Evolutionary conservation across 2,329 filamentous ascomycete species (phyloP).

Genomic region (Fusarium siculi): DNA sequence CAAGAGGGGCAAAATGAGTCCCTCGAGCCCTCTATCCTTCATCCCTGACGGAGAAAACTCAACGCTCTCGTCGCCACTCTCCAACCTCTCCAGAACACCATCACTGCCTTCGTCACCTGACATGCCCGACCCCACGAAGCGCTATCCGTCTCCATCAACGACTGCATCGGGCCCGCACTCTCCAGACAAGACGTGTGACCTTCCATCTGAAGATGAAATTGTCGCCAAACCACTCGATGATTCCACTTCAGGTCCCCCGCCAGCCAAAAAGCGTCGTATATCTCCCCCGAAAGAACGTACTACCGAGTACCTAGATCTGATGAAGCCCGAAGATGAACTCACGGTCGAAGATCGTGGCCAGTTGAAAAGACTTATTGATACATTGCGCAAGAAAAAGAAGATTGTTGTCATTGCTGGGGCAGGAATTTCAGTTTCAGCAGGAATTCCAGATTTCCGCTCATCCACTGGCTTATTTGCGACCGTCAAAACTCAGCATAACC

Average conservation of each 20-base stretch:
- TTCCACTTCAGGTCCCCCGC: conserved; percentile 67
- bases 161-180: conserved; percentile 62
- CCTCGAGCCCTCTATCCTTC: conserved; percentile 44
- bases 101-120: conserved; percentile 60
- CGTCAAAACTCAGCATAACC: conserved; percentile 85
- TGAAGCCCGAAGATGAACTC: conserved; percentile 61
- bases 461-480: conserved; percentile 88
- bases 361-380: conserved; percentile 76
- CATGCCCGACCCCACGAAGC: conserved; percentile 52
- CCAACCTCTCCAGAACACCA: conserved; percentile 63
- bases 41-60: conserved; percentile 50
- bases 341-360: conserved; percentile 60
- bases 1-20: conserved; percentile 40
- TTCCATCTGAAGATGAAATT: conserved; percentile 50
- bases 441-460: conserved; percentile 97
- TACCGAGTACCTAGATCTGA: conserved; percentile 83
- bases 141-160: conserved; percentile 65
- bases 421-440: conserved; percentile 95
- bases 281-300: conserved; percentile 72
- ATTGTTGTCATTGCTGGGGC: conserved; percentile 97
- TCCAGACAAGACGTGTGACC: conserved; percentile 58
- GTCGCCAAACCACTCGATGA: conserved; percentile 40
- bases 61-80: conserved; percentile 64
- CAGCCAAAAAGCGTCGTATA: conserved; percentile 80
- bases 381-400: conserved; percentile 89